These are phyloP conservation scores for Pythium dissimile DNA, from an alignment of 352 stramenopile genomes.

Conservation along the genomic window DNA sequence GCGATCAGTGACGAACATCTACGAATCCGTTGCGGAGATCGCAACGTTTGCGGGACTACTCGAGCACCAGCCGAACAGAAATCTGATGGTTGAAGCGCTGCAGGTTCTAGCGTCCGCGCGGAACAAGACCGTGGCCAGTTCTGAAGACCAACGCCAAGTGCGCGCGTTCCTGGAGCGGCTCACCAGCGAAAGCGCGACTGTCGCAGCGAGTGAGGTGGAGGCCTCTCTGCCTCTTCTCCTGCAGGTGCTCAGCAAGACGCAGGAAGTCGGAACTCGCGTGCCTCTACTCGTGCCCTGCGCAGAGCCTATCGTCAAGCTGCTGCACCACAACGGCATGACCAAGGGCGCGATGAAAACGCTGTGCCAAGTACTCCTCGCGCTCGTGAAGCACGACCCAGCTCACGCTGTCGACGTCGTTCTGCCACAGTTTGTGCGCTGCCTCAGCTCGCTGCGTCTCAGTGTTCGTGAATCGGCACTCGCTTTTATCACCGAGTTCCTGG, in stretches of 20 bases:
- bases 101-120: conserved; percentile 29
- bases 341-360: conserved; percentile 57
- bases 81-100: conserved; percentile 22
- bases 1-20: conserved; percentile 46
- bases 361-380: conserved; percentile 61
- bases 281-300: conserved; percentile 42
- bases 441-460: conserved; percentile 37
- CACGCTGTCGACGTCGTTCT: conserved; percentile 34
- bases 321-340: conserved; percentile 40
- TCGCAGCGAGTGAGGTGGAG: conserved; percentile 20
- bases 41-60: conserved; percentile 43
- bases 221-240: conserved; percentile 37
- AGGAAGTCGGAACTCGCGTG: conserved; percentile 32
- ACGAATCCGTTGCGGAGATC: conserved; percentile 39
- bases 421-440: conserved; percentile 45
- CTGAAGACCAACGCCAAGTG: conserved; percentile 50
- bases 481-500: conserved; percentile 63
- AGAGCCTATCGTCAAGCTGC: conserved; percentile 34
- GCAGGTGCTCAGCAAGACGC: conserved; percentile 39
- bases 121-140: conserved; percentile 40
- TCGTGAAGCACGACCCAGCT: conserved; percentile 53
- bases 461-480: conserved; percentile 65
- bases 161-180: conserved; percentile 36
- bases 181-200: neutral
- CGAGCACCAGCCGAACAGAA: conserved; percentile 29